Evolutionary conservation across 1,139 yeast species (phyloP).

Genomic region (Geotrichum macrosporum): DNA sequence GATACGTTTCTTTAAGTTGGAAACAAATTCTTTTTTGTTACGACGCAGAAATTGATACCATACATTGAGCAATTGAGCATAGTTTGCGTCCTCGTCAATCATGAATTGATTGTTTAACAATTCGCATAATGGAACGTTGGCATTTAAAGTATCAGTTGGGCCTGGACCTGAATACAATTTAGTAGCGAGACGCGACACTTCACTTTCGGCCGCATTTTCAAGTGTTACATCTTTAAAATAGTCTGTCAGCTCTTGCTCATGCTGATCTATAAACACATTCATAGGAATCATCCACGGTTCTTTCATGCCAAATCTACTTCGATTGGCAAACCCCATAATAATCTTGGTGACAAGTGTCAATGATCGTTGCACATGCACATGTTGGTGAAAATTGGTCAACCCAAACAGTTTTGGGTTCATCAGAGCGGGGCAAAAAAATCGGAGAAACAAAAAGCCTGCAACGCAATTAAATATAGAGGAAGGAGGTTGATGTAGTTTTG

Average conservation of each 20-base stretch:
- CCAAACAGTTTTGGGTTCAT: conserved; percentile 82
- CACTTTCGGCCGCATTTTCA: neutral
- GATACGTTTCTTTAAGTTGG: neutral
- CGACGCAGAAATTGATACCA: conserved; percentile 7
- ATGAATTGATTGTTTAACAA: conserved; percentile 1
- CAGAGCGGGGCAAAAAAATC: conserved; percentile 89
- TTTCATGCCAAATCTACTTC: conserved; percentile 69
- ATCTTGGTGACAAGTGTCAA: conserved; percentile 80
- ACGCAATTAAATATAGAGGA: conserved; percentile 47
- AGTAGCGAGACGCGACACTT: too few species aligned
- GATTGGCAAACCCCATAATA: conserved; percentile 71
- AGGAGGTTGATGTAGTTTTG: conserved; percentile 5
- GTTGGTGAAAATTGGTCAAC: conserved; percentile 64
- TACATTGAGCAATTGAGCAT: conserved; percentile 1
- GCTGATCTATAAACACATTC: conserved; percentile 61
- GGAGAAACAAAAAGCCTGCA: conserved; percentile 74
- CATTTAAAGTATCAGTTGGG: neutral
- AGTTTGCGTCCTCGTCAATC: conserved; percentile 10
- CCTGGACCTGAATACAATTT: too few species aligned
- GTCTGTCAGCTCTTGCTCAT: conserved; percentile 55
- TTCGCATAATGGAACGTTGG: conserved; percentile 7
- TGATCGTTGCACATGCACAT: conserved; percentile 68
- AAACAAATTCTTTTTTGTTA: neutral
- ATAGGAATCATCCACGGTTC: conserved; percentile 74
- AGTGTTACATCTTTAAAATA: conserved; percentile 62